Evolutionary conservation across 306 rosid species (phyloP).

Genomic region (Malus fusca): DNA sequence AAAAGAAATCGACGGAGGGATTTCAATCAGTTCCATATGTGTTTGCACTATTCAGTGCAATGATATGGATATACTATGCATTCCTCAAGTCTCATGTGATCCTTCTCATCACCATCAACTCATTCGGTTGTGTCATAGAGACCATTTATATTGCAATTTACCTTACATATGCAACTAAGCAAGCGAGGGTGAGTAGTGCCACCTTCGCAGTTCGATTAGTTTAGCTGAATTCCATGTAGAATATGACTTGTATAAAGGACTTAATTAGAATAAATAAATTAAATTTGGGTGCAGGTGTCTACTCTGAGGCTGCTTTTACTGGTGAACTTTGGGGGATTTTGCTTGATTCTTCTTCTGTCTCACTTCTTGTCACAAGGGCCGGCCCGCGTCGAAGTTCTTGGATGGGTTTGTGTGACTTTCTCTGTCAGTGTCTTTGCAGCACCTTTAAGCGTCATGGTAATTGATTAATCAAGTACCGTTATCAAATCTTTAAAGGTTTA

Average conservation of each 20-base stretch:
- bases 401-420: conserved; percentile 78
- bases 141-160: conserved; percentile 65
- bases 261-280: neutral
- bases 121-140: conserved; percentile 68
- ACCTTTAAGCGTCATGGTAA: conserved; percentile 75
- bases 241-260: neutral
- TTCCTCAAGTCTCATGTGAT: conserved; percentile 53
- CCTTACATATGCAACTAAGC: conserved; percentile 59
- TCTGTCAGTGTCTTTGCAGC: conserved; percentile 82
- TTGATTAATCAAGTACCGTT: neutral
- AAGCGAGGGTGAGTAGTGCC: conserved; percentile 45
- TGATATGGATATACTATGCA: conserved; percentile 89
- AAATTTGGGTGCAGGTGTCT: conserved; percentile 34
- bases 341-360: conserved; percentile 55
- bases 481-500: neutral
- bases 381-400: conserved; percentile 52
- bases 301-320: conserved; percentile 62
- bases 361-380: conserved; percentile 52
- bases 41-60: conserved; percentile 80
- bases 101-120: conserved; percentile 71
- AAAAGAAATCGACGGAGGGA: conserved; percentile 90
- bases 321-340: conserved; percentile 61
- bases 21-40: conserved; percentile 85
- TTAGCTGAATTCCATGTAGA: neutral
- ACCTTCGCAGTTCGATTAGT: neutral